phyloP scores from a whole-genome alignment of 1,284 basidiomycete genomes.

The Bondarzewia mesenterica region DNA sequence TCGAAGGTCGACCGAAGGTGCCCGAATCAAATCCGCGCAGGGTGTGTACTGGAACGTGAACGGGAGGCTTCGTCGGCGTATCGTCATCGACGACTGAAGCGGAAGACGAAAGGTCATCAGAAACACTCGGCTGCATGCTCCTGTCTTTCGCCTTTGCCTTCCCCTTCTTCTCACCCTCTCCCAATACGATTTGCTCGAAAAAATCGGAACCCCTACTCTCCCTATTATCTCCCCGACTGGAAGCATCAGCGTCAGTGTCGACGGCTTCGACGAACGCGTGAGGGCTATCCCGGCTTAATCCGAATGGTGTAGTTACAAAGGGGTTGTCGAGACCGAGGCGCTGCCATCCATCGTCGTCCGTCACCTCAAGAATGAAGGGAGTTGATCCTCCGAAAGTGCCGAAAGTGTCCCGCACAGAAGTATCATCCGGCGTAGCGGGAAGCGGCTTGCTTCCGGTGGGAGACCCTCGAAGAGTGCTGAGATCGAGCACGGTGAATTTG shows the following conservation, averaged over 20 bases:
- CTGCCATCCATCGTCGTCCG: conserved; percentile 69
- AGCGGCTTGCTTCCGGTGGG: conserved; percentile 20
- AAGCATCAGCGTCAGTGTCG: conserved; percentile 34
- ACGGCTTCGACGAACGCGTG: conserved; percentile 62
- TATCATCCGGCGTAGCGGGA: conserved; percentile 27
- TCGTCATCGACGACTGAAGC: conserved; percentile 47
- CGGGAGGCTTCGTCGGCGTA: conserved; percentile 43
- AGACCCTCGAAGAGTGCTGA: conserved; percentile 31
- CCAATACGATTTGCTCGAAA: conserved; percentile 15
- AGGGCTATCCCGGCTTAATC: conserved; percentile 25
- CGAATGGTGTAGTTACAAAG: conserved; percentile 11
- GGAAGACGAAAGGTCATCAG: conserved; percentile 46
- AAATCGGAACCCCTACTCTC: not conserved
- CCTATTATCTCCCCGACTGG: conserved; percentile 14
- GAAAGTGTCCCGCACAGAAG: conserved; percentile 48
- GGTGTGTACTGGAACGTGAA: conserved; percentile 44
- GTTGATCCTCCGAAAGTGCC: conserved; percentile 12
- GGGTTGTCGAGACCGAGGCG: conserved; percentile 27
- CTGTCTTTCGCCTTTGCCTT: conserved; percentile 48
- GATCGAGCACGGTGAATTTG: conserved; percentile 58
- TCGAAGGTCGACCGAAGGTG: conserved; percentile 13
- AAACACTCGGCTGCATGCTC: conserved; percentile 16
- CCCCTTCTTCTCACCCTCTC: conserved; percentile 36
- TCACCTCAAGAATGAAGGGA: conserved; percentile 39
- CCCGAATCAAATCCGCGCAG: conserved; percentile 16